Base-by-base conservation (phyloP, 768 basidiomycete species). In the Lactifluus echinatus region DNA sequence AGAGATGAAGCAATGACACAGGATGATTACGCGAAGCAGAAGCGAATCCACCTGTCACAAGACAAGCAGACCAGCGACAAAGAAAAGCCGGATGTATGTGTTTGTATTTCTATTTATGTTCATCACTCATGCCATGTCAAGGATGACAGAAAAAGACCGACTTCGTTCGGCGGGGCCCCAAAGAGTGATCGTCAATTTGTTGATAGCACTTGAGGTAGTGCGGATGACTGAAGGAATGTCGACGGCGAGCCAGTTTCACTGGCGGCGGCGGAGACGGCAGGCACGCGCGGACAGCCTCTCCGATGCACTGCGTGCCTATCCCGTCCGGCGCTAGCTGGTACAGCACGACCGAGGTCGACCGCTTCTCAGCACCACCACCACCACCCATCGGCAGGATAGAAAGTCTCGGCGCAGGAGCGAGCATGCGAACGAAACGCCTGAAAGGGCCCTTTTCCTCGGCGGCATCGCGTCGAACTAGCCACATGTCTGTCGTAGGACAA, bases 401-500 rank as follows among this genome's bases (percentile, higher is more conserved):
- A 1, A 89, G 76, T 66, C 81, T 84, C 34, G 87, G 86, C 49
- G 74, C 76, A 19, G 85, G 78, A 10, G 75, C 69, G 31, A 88
- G 75, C 71, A 88, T 76, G n/a, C 76, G 79, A 28, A 88, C 64
- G 2, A 82, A 82, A 19, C 85, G 80, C 42, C 79, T 74, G 29
- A 85, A 61, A 63, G 81, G 84, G 53, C 72, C 71, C 68, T 82
- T 85, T 1, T 83, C 83, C 48, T 84, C 82, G 21, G 84, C 72
- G 7, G 85, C 86, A 58, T 87, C 80, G n/a, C 85, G 84, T 53
- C 83, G 84, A 12, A 79, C 67, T 61, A 88, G 69, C 87, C 87
- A 87, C 28, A 88, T 80, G 63, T 88, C 86, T 24, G 84, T 83
- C 62, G 84, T 85, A 46, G 83, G 81, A 31, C 83, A 79, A 28